These are phyloP conservation scores for Amphibolis antarctica DNA, from an alignment of 106 monocot species.

Conservation along the genomic window DNA sequence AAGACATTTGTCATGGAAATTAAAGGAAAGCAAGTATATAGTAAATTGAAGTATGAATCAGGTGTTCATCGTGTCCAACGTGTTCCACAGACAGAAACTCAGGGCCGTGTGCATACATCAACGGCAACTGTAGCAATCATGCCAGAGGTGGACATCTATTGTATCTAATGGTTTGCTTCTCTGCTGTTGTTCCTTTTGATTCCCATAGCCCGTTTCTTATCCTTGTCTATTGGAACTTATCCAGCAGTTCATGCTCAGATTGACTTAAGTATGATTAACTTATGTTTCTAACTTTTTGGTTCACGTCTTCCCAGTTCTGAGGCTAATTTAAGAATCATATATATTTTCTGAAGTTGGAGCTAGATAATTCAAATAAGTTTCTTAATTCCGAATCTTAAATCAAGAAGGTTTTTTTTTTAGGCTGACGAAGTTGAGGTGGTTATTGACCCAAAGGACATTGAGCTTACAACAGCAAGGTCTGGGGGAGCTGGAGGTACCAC, in stretches of 20 bases:
- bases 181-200: not conserved
- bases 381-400: not conserved
- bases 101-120: slow-evolving; percentile 91
- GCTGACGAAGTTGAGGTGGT: slow-evolving; percentile 92
- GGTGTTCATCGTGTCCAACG: slow-evolving; percentile 98
- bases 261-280: too few species aligned
- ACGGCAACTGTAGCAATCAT: slow-evolving; percentile 98
- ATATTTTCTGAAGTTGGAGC: not conserved
- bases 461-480: slow-evolving; percentile 90
- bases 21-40: slow-evolving; percentile 76
- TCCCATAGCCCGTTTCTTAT: too few species aligned
- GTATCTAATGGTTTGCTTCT: not conserved
- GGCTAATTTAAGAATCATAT: too few species aligned
- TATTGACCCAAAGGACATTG: slow-evolving; percentile 96
- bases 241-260: too few species aligned
- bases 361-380: not conserved
- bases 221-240: too few species aligned
- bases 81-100: slow-evolving; percentile 89
- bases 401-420: slow-evolving; percentile 17
- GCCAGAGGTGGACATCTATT: slow-evolving; percentile 63
- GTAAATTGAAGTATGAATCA: slow-evolving; percentile 92
- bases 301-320: too few species aligned
- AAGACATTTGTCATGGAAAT: slow-evolving; percentile 95
- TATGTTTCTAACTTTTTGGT: too few species aligned
- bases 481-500: slow-evolving; percentile 92